These are phyloP conservation scores for Hymenoscyphus albidus DNA, from an alignment of 2,329 filamentous ascomycete species.

Conservation along the genomic window DNA sequence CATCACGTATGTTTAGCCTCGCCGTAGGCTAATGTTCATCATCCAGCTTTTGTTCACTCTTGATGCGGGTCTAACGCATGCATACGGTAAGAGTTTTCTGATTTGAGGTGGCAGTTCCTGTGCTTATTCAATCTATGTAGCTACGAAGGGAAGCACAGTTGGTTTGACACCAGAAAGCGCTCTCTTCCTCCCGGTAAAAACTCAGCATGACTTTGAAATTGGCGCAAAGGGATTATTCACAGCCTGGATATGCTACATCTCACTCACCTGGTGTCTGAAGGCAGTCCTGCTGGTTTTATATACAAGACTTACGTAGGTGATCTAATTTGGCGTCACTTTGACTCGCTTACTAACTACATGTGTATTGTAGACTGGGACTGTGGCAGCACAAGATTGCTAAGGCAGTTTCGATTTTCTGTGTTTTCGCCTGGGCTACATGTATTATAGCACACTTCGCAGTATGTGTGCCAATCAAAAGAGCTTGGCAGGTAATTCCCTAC, in stretches of 20 bases:
- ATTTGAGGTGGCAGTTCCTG: neutral
- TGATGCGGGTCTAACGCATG: neutral
- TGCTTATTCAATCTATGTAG: neutral
- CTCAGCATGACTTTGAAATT: neutral
- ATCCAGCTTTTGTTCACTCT: neutral
- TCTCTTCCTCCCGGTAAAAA: neutral
- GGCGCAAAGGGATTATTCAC: conserved; percentile 3
- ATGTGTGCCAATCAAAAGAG: conserved; percentile 3
- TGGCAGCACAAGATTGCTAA: conserved; percentile 10
- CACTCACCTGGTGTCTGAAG: conserved; percentile 6
- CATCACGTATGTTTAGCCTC: neutral
- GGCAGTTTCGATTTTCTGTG: neutral
- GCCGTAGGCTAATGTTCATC: neutral
- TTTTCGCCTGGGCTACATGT: neutral
- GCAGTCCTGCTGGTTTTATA: conserved; percentile 6
- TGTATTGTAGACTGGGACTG: neutral
- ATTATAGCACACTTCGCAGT: conserved; percentile 5
- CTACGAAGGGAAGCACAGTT: neutral
- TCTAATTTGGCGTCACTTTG: neutral
- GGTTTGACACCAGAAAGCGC: conserved; percentile 1
- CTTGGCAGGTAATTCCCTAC: conserved; percentile 7
- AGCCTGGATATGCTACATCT: conserved; percentile 9
- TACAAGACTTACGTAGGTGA: conserved; percentile 5
- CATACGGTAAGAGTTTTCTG: neutral
- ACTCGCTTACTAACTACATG: neutral